Evolutionary conservation across 148 eudicot genomes (phyloP), one percentile per base, ranked within the genome.

Genomic region (Rhododendron ovatum): DNA sequence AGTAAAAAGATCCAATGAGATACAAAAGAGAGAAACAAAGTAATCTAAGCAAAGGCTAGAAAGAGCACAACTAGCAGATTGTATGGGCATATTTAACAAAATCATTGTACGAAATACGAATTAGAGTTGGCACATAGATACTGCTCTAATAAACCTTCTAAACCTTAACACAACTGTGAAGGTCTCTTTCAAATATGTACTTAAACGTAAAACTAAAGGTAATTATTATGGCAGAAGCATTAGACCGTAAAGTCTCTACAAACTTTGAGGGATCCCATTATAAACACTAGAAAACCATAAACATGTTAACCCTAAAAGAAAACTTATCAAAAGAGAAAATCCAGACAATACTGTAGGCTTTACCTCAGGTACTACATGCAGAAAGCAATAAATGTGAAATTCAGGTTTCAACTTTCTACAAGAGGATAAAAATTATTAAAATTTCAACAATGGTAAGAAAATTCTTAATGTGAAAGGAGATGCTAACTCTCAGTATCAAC

Each of bases 391-490:
- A 26, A 18, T 11, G 22, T 3, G 18, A 67, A 51, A 75, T 85
- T 37, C 59, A 22, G 33, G 39, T 17, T 51, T 82, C 43, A 30
- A 41, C 8, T 24, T 84, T 89, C 89, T 88, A 88, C 3, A 80
- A 78, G 26, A 63, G 9, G 2, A n/a, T 14, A 1, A 45, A 41
- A 12, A 4, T 50, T 14, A 4, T 0, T 51, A 6, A 47, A 11
- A 15, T 51, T 33, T 81, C 33, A 59, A 81, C 82, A 24, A 26
- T 13, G 1, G 9, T 14, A 57, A 82, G 24, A 81, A 51, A 53
- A 48, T 41, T 86, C 84, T 84, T 43, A 30, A 85, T 33, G 75
- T 17, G 7, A 77, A 15, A 81, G 22, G 37, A 63, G 57, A 43
- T 20, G 55, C 24, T 39, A 82, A 82, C 48, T n/a, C 67, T 11